A percentile compares a stretch with the other conserved stretches of the same genome.
Evolutionary conservation across 257 asterid genomes (phyloP).

Genomic region (Fraxinus excelsior): DNA sequence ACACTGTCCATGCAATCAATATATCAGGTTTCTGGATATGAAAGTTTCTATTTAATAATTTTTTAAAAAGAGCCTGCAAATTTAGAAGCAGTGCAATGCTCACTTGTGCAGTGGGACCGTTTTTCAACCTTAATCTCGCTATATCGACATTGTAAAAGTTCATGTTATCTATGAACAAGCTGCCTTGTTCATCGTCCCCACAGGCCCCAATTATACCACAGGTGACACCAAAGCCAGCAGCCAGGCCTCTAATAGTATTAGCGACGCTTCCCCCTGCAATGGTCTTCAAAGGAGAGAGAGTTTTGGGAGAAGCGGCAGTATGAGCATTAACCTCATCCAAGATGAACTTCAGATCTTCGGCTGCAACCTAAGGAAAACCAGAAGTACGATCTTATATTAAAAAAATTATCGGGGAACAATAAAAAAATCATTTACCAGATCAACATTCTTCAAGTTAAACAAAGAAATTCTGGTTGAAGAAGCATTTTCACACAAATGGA

Average conservation of each 20-base stretch:
- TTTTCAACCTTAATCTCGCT: constrained; percentile 77
- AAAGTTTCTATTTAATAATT: background rate
- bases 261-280: constrained; percentile 99
- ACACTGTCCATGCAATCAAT: constrained; percentile 54
- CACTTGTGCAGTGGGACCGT: constrained; percentile 87
- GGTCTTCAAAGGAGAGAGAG: constrained; percentile 57
- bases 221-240: constrained; percentile 82
- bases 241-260: constrained; percentile 87
- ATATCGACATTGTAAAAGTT: constrained; percentile 63
- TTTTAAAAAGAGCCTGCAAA: background rate
- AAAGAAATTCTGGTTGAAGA: background rate
- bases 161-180: constrained; percentile 73
- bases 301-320: constrained; percentile 44
- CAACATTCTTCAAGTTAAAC: constrained; percentile 11
- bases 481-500: background rate
- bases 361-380: constrained; percentile 57
- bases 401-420: background rate
- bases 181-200: constrained; percentile 88
- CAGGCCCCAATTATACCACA: constrained; percentile 96
- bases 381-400: constrained; percentile 1
- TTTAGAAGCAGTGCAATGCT: constrained; percentile 19
- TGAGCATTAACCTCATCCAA: constrained; percentile 62
- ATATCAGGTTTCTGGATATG: constrained; percentile 14
- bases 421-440: constrained; percentile 2
- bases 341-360: constrained; percentile 71